Base-by-base conservation (phyloP, 108 stramenopile genomes). In the Phaeodactylum tricornutum region DNA sequence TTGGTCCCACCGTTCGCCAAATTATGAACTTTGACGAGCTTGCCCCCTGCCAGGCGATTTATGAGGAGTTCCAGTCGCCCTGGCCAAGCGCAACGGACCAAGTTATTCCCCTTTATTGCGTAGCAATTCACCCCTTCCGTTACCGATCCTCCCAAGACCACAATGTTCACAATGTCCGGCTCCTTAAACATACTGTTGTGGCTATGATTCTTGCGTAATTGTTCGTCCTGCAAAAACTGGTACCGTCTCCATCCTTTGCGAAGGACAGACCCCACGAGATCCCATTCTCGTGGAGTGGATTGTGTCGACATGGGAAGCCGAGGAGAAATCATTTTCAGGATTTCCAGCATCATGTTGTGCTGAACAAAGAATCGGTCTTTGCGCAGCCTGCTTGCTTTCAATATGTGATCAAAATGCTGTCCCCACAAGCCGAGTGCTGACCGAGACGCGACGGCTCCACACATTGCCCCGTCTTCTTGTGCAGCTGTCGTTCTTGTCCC, bases 141-240 rank as follows among this genome's bases (percentile, higher is more conserved):
- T 14, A 87, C 69, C 21, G 71, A 72, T 48, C 85, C 85, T 14
- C 85, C 85, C 78, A 87, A 74, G 56, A 82, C 62, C 12, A 87
- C 41, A 38, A 87, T 60, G 44, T 72, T 74, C 7, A 5, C 22
- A 45, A 2, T 23, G 4, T 33, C 16, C 6, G 28, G 15, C 15
- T 30, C 8, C 15, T 21, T 31, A 15, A 16, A 16, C 7, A 15
- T 9, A 7, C 17, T 42, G 41, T 42, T 42, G 41, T 16, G n/a
- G 9, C 7, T 42, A 16, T 16, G 41, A 16, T 42, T 7, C 7
- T 42, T 42, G 41, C 12, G 33, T 12, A 34, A 12, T 45, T 43
- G 3, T 22, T 25, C 4, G 44, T 25, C 3, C 15, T 25, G 21
- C 22, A 45, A 25, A 16, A 6, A 45, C 17, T 17, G 21, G 4